Evolutionary conservation across 2,329 filamentous ascomycete genomes (phyloP), one percentile per base, ranked within the genome.

Genomic region (Talaromyces sp.): DNA sequence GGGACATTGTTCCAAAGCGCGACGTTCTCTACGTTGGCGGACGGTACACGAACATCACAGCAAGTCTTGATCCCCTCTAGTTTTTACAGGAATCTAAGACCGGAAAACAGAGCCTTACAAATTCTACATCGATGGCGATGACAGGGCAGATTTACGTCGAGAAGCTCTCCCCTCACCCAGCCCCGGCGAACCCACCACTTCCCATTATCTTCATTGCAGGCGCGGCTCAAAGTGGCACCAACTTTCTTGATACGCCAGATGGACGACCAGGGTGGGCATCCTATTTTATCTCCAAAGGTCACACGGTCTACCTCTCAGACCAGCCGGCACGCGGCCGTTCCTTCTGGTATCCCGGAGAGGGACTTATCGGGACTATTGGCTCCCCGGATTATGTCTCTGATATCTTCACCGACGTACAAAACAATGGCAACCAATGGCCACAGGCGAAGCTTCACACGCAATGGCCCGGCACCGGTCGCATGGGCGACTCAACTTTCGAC

Each of bases 401-500:
- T n/a, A 52, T 52, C 49, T 52, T 52, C 49, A 52, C 49, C 22
- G 49, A 52, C 49, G 15, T 28, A 13, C 9, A 27, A 30, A 15
- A 52, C 49, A 52, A 52, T 30, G 49, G 49, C 54, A 63, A 65
- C 7, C 53, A 66, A 9, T 72, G 71, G 70, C 73, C 75, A 1
- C 75, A 78, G 65, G 70, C 76, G 6, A 57, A 63, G 17, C 65
- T 74, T 4, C 76, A 78, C 55, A 77, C 72, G 9, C 73, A 78
- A 66, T 78, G 75, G 74, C 73, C 73, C 19, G 75, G 75, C 22
- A 66, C 69, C 7, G 74, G 73, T 2, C 58, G 70, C 17, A 68
- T 70, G 22, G 73, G 70, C 19, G 70, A 72, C 55, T 53, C 64
- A n/a, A 62, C 68, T 11, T 72, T 72, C 54, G 69, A 72, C 61